A percentile compares a stretch with the other conserved stretches of the same genome.
Conservation (phyloP, 228 moss, liverwort and hornwort species). For the Sphagnum fallax region DNA sequence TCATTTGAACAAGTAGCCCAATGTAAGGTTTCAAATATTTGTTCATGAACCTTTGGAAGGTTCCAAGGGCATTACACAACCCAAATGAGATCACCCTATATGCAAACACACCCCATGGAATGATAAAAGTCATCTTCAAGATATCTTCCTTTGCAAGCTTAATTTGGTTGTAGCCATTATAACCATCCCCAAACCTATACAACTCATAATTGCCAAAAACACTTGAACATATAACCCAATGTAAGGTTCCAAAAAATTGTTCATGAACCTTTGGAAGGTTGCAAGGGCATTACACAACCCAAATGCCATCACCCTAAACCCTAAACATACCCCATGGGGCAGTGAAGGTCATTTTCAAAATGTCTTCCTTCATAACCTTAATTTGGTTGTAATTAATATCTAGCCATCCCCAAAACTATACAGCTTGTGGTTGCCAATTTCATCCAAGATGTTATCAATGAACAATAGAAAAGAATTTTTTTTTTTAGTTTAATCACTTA, state of each 20-base stretch:
- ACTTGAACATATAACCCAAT: conserved; percentile 1
- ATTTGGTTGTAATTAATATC: not conserved
- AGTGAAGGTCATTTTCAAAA: not conserved
- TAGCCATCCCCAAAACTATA: conserved; percentile 7
- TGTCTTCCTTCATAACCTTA: not conserved
- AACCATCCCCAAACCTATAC: conserved; percentile 4
- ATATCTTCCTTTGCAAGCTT: not conserved
- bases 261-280: not conserved
- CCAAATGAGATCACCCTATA: not conserved
- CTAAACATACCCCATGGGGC: conserved; percentile 2
- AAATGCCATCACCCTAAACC: not conserved
- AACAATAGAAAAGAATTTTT: not conserved
- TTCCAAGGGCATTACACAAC: not conserved
- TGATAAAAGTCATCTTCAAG: not conserved
- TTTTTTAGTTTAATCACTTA: not conserved
- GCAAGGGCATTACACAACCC: not conserved
- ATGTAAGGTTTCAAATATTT: not conserved
- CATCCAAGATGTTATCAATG: conserved; percentile 1
- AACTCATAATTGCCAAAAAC: not conserved
- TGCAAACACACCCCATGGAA: not conserved
- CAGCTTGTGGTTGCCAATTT: not conserved
- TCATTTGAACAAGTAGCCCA: not conserved
- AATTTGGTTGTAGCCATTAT: conserved; percentile 1
- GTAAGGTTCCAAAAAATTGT: not conserved
- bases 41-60: not conserved